Conservation (phyloP, 163 green algal species). For the Chlamydomonas reinhardtii region DNA sequence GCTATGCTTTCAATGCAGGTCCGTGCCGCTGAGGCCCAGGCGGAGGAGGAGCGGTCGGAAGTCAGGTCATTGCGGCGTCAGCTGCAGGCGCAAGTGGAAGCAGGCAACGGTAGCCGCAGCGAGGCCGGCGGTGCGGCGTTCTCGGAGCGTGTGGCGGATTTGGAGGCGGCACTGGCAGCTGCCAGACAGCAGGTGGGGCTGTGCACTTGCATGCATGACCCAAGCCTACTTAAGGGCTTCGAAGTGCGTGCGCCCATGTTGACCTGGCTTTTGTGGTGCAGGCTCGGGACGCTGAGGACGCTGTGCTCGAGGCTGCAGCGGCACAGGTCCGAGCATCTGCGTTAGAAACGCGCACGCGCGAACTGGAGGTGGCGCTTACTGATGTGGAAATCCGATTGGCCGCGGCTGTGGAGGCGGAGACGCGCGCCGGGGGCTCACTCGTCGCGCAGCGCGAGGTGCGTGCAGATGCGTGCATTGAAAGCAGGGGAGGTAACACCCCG, state of each 20-base stretch:
- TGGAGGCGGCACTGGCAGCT: conserved; percentile 11
- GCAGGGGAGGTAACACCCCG: too few relatives aligned
- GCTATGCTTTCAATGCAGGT: background rate
- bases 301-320: conserved; percentile 28
- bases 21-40: background rate
- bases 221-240: too few relatives aligned
- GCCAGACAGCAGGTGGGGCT: conserved; percentile 23
- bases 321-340: background rate
- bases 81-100: background rate
- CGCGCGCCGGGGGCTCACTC: background rate
- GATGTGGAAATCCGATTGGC: conserved; percentile 18
- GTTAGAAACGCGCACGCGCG: conserved; percentile 11
- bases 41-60: conserved; percentile 26
- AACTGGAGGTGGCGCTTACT: conserved; percentile 31
- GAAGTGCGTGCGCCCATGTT: too few relatives aligned
- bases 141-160: background rate
- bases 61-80: conserved; percentile 24
- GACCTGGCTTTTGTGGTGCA: background rate
- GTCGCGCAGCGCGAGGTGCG: conserved; percentile 18
- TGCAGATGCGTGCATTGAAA: background rate
- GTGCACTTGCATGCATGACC: too few relatives aligned
- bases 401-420: conserved; percentile 14
- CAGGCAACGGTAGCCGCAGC: background rate
- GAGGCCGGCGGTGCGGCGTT: background rate
- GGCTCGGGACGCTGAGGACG: conserved; percentile 20